Percentiles rank a stretch among this genome's conserved stretches.
phyloP scores from a whole-genome alignment of 371 early-diverging fungal species.

The Rhizopus delemar region DNA sequence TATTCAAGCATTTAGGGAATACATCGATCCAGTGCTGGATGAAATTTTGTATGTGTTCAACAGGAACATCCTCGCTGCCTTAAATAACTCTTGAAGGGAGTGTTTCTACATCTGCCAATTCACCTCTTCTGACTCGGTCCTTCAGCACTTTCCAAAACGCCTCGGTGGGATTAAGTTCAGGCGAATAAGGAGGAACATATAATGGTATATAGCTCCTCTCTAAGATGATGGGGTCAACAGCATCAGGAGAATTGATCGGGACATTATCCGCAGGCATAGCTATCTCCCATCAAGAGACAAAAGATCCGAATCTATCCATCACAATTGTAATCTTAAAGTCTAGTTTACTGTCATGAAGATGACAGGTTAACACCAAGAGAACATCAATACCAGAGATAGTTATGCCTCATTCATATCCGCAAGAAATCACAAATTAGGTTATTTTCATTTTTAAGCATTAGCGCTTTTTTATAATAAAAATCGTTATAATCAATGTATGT shows the following conservation, averaged over 20 bases:
- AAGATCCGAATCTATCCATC: too few species aligned
- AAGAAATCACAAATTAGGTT: too few species aligned
- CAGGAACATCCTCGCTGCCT: constrained; percentile 7
- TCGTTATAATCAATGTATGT: too few species aligned
- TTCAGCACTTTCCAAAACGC: constrained; percentile 7
- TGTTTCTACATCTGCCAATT: constrained; percentile 12
- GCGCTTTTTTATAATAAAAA: too few species aligned
- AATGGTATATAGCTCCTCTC: constrained; percentile 9
- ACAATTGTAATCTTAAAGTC: too few species aligned
- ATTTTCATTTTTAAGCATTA: too few species aligned
- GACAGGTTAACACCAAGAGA: too few species aligned
- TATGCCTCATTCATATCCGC: too few species aligned
- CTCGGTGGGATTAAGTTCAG: constrained; percentile 15
- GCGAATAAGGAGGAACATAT: constrained; percentile 17
- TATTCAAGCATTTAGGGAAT: constrained; percentile 12
- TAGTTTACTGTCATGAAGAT: too few species aligned
- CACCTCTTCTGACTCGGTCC: constrained; percentile 9
- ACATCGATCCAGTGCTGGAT: constrained; percentile 14
- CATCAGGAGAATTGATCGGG: constrained; percentile 3
- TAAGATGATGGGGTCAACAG: constrained; percentile 13
- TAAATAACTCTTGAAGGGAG: constrained; percentile 1
- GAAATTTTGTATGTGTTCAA: constrained; percentile 10
- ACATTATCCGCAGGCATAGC: neutral
- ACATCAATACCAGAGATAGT: too few species aligned
- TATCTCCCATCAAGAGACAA: too few species aligned